Conservation (phyloP, 768 basidiomycete species). For the Megacollybia marginata region DNA sequence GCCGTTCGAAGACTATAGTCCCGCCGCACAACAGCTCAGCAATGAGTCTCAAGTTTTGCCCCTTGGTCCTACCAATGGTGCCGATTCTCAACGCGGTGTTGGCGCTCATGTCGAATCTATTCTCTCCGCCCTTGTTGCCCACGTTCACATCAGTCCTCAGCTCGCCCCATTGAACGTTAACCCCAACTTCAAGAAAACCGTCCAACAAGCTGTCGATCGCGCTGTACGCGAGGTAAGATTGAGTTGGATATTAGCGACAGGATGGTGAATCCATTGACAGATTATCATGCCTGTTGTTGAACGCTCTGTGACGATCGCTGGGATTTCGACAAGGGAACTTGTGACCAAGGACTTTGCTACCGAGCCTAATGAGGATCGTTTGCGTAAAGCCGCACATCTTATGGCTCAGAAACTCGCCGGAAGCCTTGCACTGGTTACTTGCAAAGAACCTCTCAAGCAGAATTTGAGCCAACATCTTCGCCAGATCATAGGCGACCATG, state of each 20-base stretch:
- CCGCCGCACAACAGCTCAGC: slow-evolving; percentile 22
- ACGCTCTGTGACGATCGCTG: slow-evolving; percentile 95
- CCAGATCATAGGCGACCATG: slow-evolving; percentile 76
- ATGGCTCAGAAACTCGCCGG: slow-evolving; percentile 98
- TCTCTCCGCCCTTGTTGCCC: slow-evolving; percentile 58
- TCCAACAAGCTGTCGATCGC: slow-evolving; percentile 85
- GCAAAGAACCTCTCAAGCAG: slow-evolving; percentile 93
- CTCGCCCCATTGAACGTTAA: slow-evolving; percentile 71
- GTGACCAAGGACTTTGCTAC: slow-evolving; percentile 95
- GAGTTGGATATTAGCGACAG: neutral
- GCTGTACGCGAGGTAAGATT: slow-evolving; percentile 82
- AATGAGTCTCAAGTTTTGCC: slow-evolving; percentile 54
- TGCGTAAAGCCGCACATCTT: slow-evolving; percentile 86
- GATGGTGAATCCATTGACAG: slow-evolving; percentile 25
- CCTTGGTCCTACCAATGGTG: slow-evolving; percentile 51
- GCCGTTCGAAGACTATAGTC: slow-evolving; percentile 59
- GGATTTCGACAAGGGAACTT: slow-evolving; percentile 93
- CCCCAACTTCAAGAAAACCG: slow-evolving; percentile 81
- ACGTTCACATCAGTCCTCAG: slow-evolving; percentile 72
- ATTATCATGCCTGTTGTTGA: slow-evolving; percentile 98
- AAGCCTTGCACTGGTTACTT: slow-evolving; percentile 92
- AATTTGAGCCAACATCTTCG: slow-evolving; percentile 87
- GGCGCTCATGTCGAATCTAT: slow-evolving; percentile 80
- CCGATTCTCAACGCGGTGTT: slow-evolving; percentile 60
- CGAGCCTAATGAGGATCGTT: slow-evolving; percentile 82